Evolutionary conservation across 495 filamentous ascomycete species (phyloP).

Genomic region (Amniculicola lignicola): DNA sequence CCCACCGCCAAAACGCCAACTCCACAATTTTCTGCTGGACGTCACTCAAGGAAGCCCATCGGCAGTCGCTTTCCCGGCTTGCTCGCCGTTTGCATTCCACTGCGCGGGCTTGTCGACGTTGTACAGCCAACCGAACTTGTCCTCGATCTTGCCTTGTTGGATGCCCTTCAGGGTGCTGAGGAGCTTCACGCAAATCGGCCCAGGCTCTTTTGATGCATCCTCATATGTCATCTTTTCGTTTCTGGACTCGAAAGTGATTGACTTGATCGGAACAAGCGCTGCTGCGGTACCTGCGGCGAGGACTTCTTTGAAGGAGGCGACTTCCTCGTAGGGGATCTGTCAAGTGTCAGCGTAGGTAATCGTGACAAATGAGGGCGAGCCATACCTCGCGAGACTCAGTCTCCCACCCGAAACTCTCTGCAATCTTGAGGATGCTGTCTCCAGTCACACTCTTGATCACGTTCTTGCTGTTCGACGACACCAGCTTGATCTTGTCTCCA

Average conservation of each 20-base stretch:
- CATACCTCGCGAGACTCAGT: constrained; percentile 39
- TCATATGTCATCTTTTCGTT: constrained; percentile 59
- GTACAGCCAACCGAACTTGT: constrained; percentile 70
- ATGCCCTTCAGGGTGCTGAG: constrained; percentile 77
- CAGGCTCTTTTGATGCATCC: constrained; percentile 50
- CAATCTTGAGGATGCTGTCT: constrained; percentile 67
- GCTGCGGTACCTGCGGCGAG: constrained; percentile 92
- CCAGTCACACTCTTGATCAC: constrained; percentile 83
- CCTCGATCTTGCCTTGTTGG: constrained; percentile 72
- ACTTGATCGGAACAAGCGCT: constrained; percentile 83
- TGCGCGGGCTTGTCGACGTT: constrained; percentile 47
- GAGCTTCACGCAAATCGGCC: constrained; percentile 59
- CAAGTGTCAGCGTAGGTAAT: background rate
- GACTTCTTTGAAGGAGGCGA: constrained; percentile 74
- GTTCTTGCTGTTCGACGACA: constrained; percentile 74
- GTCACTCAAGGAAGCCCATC: no score
- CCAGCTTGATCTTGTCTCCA: constrained; percentile 60
- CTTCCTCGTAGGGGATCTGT: constrained; percentile 75
- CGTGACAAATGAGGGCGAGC: background rate
- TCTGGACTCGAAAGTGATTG: constrained; percentile 68
- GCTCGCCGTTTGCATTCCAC: constrained; percentile 8
- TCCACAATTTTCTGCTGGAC: no score
- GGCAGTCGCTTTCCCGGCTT: background rate
- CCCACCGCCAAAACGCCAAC: no score
- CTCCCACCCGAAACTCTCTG: constrained; percentile 42